Evolutionary conservation across 2,329 filamentous ascomycete genomes (phyloP), one percentile per base, ranked within the genome.

Genomic region (Parasarocladium wereldwijsianum): DNA sequence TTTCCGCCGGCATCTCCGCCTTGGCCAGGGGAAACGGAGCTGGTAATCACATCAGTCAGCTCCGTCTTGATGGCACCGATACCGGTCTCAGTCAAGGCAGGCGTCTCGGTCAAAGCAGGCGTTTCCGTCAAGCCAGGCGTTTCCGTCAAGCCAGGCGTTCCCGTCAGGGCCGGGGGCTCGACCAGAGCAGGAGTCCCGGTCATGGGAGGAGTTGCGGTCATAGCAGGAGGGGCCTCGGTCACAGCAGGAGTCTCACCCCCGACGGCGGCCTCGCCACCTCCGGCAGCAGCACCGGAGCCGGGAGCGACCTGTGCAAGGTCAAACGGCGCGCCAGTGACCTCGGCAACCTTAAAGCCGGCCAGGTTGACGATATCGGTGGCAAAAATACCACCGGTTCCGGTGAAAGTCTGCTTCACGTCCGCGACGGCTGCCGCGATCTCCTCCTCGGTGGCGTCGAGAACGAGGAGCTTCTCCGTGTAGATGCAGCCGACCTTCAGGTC

Each of bases 401-500:
- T 49, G 29, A 52, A 46, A 5, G 48, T 51, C 15, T 44, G 42
- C 28, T 40, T 33, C 23, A 52, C 43, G 36, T 44, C 57, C 16
- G 54, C 52, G 20, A 62, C 61, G 5, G 64, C 66, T 7, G 59
- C 54, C 8, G 47, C 40, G 36, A 71, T 62, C 47, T 72, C 66
- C 4, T 52, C 64, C 9, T 55, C 51, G 1, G 57, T 62, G 14
- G 64, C 62, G 36, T 71, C 67, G 18, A 67, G 51, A 6, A 71
- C 64, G 8, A 70, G 53, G 5, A 70, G 55, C 11, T 56, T 54
- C 35, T 62, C 45, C 6, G 57, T 55, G 42, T 66, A 69, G 43
- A 72, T 71, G 42, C 67, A 72, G 6, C 67, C 67, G 4, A 50
- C 49, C 3, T 52, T 42, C 34, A 69, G 62, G 26, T 62, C 45